Conservation (phyloP, 345 rosid genomes). For the Lepidium africanum region DNA sequence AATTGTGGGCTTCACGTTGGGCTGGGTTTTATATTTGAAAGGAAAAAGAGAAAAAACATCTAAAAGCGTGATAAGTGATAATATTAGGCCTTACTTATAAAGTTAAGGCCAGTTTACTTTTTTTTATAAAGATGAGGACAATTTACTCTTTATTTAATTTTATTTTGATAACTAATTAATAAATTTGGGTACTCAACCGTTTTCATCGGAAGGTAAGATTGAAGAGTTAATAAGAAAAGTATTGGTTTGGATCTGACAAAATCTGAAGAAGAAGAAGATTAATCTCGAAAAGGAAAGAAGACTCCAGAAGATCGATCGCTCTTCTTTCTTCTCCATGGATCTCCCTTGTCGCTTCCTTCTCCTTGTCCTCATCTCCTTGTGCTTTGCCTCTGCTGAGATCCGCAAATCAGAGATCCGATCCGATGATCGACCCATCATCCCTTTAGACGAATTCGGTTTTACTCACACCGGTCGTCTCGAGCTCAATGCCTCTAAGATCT, state of each 20-base stretch:
- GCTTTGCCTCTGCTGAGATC: constrained; percentile 55
- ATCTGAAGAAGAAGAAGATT: background rate
- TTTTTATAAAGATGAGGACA: too few species aligned
- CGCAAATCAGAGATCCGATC: constrained; percentile 65
- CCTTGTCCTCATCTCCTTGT: constrained; percentile 14
- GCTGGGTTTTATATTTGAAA: too few species aligned
- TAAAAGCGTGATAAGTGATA: too few species aligned
- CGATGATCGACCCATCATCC: constrained; percentile 61
- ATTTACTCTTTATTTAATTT: too few species aligned
- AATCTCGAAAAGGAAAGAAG: background rate
- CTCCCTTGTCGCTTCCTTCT: constrained; percentile 11
- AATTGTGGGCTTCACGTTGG: too few species aligned
- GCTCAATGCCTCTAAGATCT: constrained; percentile 55
- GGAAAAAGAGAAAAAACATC: too few species aligned
- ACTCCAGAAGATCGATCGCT: background rate
- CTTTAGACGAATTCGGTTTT: constrained; percentile 84
- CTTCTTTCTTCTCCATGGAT: constrained; percentile 32
- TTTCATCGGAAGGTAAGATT: background rate
- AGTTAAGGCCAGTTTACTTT: too few species aligned
- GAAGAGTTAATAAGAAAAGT: background rate
- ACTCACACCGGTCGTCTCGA: constrained; percentile 78
- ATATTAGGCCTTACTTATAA: too few species aligned
- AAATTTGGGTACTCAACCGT: background rate
- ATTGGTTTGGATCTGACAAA: constrained; percentile 2
- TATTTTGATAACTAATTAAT: too few species aligned